Evolutionary conservation across 805 yeast genomes (phyloP), one percentile per base, ranked within the genome.

Genomic region (Saturnispora quitensis): DNA sequence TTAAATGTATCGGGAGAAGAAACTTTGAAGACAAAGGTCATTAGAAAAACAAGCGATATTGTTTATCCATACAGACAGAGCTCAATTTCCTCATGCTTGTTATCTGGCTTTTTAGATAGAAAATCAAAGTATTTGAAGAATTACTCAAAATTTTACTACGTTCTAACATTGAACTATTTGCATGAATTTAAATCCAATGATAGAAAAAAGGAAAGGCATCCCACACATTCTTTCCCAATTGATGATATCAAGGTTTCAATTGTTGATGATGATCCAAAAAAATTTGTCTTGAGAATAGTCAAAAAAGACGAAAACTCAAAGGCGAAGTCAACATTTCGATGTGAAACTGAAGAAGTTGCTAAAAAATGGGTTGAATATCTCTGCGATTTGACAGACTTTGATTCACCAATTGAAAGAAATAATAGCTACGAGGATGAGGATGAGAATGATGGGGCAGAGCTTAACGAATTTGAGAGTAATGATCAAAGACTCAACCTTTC

Each of bases 161-260:
- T 84, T 13, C 69, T 84, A 52, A 82, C 89, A 5, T 79, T 84
- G 59, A 81, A 79, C 60, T 82, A 73, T 55, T 63, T 84, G 38
- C 89, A 82, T 64, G 89, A 84, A 63, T 84, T 82, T 66, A 80
- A 76, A 60, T 68, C 81, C 0, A 64, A 70, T 27, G 82, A 78
- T 63, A 69, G 82, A 40, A 78, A 75, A 58, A 75, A 76, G 55
- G 84, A 80, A 47, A 74, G 74, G 54, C 61, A 60, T 25, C 80
- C 79, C 5, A 50, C 71, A 3, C 61, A 67, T 56, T 74, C 79
- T 40, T 67, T 73, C 45, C 59, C 71, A 28, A 57, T 75, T 38
- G 69, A 71, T 54, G 64, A 62, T 36, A 54, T 64, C 17, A 58
- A 55, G 24, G 62, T 65, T n/a, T 64, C 67, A 36, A 64, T 70